These are phyloP conservation scores for Zygosaccharomyces sapae DNA, from an alignment of 1,139 yeast genomes.

Conservation along the genomic window DNA sequence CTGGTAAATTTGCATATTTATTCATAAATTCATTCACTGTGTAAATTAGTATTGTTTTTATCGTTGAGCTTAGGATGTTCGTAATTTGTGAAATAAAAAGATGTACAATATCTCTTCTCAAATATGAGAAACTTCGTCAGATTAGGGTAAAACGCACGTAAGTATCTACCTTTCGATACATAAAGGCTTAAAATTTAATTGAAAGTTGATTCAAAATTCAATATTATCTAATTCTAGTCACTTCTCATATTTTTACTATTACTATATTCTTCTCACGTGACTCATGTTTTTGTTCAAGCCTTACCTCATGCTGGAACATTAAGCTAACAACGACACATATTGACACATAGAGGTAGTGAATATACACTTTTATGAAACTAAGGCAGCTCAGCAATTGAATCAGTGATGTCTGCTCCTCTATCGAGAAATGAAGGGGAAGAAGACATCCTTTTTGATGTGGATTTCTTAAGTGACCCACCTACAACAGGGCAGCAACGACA, in stretches of 20 bases:
- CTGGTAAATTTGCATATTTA: constrained; percentile 8
- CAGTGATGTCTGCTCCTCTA: constrained; percentile 9
- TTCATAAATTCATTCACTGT: constrained; percentile 7
- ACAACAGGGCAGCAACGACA: constrained; percentile 12
- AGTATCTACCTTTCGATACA: background rate
- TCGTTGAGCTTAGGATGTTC: background rate
- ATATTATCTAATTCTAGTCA: background rate
- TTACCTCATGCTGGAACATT: background rate
- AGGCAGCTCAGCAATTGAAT: background rate
- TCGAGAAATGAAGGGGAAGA: constrained; percentile 9
- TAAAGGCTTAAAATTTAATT: background rate
- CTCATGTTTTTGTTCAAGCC: background rate
- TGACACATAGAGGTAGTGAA: too few species aligned
- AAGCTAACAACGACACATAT: background rate
- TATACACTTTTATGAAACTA: too few species aligned
- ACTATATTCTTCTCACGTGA: too few species aligned
- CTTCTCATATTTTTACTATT: too few species aligned
- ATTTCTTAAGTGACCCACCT: constrained; percentile 16
- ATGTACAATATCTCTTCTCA: background rate
- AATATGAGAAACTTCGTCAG: background rate
- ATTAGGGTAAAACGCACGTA: too few species aligned
- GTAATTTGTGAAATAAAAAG: background rate
- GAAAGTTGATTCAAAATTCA: background rate
- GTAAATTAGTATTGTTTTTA: constrained; percentile 6
- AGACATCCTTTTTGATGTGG: constrained; percentile 20